Evolutionary conservation across 768 basidiomycete genomes (phyloP).

Genomic region (Boletus sp.): DNA sequence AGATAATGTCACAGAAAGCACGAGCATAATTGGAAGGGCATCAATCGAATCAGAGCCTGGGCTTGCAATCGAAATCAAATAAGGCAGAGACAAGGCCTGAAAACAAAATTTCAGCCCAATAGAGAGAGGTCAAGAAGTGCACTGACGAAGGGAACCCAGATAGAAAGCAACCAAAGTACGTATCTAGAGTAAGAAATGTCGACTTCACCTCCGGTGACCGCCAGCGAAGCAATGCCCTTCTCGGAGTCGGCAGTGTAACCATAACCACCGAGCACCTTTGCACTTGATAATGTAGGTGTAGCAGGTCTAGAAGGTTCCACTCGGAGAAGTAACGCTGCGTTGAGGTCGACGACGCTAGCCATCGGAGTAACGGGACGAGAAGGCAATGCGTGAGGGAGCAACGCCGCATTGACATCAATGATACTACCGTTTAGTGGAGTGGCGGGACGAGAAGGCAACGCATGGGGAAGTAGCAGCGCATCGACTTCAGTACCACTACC

Average conservation of each 20-base stretch:
- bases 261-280: conserved; percentile 67
- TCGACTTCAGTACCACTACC: conserved; percentile 43
- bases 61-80: conserved; percentile 43
- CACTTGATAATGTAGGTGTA: conserved; percentile 53
- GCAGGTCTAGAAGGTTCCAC: conserved; percentile 41
- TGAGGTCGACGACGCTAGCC: conserved; percentile 40
- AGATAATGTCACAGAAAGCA: conserved; percentile 63
- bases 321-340: conserved; percentile 39
- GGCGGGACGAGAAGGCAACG: conserved; percentile 29
- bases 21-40: conserved; percentile 47
- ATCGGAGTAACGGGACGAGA: conserved; percentile 20
- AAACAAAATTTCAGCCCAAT: background rate
- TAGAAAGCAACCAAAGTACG: conserved; percentile 60
- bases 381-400: conserved; percentile 35
- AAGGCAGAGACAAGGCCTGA: conserved; percentile 63
- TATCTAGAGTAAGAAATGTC: conserved; percentile 55
- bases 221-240: conserved; percentile 48
- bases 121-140: background rate
- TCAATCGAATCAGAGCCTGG: conserved; percentile 39
- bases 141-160: conserved; percentile 71
- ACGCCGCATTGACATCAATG: conserved; percentile 42
- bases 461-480: conserved; percentile 37
- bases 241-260: conserved; percentile 58
- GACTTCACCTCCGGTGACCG: conserved; percentile 44
- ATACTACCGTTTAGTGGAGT: conserved; percentile 24